Evolutionary conservation across 2,329 filamentous ascomycete genomes (phyloP).

Genomic region (Alternaria novae-zelandiae): DNA sequence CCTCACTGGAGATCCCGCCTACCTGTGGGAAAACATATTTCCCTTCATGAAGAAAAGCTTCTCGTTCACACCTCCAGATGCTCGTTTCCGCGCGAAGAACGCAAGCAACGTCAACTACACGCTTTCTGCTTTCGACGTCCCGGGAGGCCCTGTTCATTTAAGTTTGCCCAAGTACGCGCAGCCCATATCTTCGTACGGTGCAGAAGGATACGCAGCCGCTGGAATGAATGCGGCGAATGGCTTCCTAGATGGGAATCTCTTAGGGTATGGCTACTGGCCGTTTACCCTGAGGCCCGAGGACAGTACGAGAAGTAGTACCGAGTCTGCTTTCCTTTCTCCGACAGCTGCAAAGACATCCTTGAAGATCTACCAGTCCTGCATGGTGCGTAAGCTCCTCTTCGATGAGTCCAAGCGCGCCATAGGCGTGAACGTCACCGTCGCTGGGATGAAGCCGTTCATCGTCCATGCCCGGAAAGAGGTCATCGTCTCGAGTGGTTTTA

Average conservation of each 20-base stretch:
- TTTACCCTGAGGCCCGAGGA: constrained; percentile 8
- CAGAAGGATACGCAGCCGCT: constrained; percentile 9
- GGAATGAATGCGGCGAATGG: constrained; percentile 8
- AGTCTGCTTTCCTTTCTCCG: constrained; percentile 6
- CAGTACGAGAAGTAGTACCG: constrained; percentile 11
- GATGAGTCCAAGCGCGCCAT: constrained; percentile 3
- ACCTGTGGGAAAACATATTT: constrained; percentile 30
- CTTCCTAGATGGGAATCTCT: constrained; percentile 5
- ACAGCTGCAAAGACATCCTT: constrained; percentile 5
- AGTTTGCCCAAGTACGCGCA: constrained; percentile 19
- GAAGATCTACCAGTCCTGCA: constrained; percentile 13
- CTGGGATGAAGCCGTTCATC: constrained; percentile 3
- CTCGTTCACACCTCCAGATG: constrained; percentile 32
- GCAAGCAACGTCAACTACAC: constrained; percentile 9
- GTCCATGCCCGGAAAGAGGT: constrained; percentile 5
- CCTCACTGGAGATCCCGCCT: constrained; percentile 31
- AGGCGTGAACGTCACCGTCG: constrained; percentile 10
- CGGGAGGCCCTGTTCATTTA: constrained; percentile 12
- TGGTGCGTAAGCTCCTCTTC: constrained; percentile 11
- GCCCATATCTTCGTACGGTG: constrained; percentile 8
- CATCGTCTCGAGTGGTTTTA: constrained; percentile 9
- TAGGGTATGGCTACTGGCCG: constrained; percentile 10
- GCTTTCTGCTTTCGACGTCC: constrained; percentile 5
- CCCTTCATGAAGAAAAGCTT: constrained; percentile 37
- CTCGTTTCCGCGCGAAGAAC: constrained; percentile 7